These are phyloP conservation scores for Paradendryphiella salina DNA, from an alignment of 2,329 filamentous ascomycete genomes.

Conservation along the genomic window DNA sequence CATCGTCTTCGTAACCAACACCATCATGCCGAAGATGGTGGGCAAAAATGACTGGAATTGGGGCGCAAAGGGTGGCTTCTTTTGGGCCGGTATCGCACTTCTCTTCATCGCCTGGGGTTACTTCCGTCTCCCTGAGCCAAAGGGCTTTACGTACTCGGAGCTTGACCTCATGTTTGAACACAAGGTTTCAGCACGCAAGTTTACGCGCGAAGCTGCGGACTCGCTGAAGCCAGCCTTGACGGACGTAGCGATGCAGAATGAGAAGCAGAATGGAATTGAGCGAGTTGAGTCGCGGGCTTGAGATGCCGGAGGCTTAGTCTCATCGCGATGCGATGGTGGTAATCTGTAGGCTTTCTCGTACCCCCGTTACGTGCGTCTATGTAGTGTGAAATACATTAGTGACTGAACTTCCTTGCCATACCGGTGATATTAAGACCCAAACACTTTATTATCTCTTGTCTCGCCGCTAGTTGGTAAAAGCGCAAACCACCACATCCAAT, in stretches of 20 bases:
- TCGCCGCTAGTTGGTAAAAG: slow-evolving; percentile 11
- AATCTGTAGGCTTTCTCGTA: no score
- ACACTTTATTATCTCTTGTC: slow-evolving; percentile 5
- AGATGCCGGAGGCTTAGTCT: neutral
- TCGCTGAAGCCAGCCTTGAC: slow-evolving; percentile 22
- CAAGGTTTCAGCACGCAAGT: slow-evolving; percentile 30
- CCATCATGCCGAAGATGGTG: slow-evolving; percentile 32
- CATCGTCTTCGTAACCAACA: slow-evolving; percentile 29
- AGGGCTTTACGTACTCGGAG: slow-evolving; percentile 28
- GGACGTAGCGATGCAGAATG: slow-evolving; percentile 22
- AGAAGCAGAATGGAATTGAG: slow-evolving; percentile 24
- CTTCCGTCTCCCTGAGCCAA: slow-evolving; percentile 30
- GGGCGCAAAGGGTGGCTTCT: slow-evolving; percentile 31
- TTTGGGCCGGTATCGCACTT: slow-evolving; percentile 27
- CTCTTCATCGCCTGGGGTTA: slow-evolving; percentile 28
- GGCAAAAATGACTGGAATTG: slow-evolving; percentile 32
- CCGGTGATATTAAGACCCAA: neutral
- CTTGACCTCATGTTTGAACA: slow-evolving; percentile 31
- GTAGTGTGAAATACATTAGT: neutral
- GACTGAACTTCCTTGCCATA: slow-evolving; percentile 6
- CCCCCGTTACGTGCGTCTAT: no score
- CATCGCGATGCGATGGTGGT: no score
- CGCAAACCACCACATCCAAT: slow-evolving; percentile 10
- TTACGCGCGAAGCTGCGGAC: slow-evolving; percentile 26
- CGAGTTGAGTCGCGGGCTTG: slow-evolving; percentile 22